Conservation (phyloP, 2,329 filamentous ascomycete species). For the Massarina eburnea region DNA sequence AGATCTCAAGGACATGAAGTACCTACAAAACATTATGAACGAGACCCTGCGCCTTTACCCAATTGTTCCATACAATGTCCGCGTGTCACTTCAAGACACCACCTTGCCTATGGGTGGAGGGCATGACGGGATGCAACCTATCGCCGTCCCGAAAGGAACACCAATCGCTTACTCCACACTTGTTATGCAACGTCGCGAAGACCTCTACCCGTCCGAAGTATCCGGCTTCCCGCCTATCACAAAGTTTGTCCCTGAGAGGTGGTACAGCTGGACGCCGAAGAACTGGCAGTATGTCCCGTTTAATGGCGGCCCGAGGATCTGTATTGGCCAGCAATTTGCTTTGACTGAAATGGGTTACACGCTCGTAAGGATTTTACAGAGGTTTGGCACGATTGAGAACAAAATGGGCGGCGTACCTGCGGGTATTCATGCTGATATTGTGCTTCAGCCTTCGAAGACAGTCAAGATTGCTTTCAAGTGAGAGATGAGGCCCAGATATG, state of each 20-base stretch:
- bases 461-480: slow-evolving; percentile 44
- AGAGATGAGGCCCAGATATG: no score
- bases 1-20: slow-evolving; percentile 86
- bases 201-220: slow-evolving; percentile 49
- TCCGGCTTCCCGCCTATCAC: slow-evolving; percentile 45
- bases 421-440: slow-evolving; percentile 50
- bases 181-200: slow-evolving; percentile 52
- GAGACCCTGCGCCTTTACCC: slow-evolving; percentile 51
- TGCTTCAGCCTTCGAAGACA: slow-evolving; percentile 48
- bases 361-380: slow-evolving; percentile 49
- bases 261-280: slow-evolving; percentile 53
- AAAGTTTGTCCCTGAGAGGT: slow-evolving; percentile 52
- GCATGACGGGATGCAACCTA: slow-evolving; percentile 46
- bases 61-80: slow-evolving; percentile 54
- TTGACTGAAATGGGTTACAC: slow-evolving; percentile 55
- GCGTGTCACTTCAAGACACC: slow-evolving; percentile 50
- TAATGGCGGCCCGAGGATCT: slow-evolving; percentile 53
- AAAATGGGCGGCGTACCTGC: slow-evolving; percentile 40
- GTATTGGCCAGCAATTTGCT: slow-evolving; percentile 55
- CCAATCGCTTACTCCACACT: slow-evolving; percentile 51
- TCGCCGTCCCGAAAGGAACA: slow-evolving; percentile 48
- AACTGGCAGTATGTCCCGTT: slow-evolving; percentile 53
- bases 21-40: slow-evolving; percentile 50
- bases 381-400: slow-evolving; percentile 46
- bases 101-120: slow-evolving; percentile 54